A percentile compares a stretch with the other conserved stretches of the same genome.
Conservation (phyloP, 73 alveolate genomes). For the Breviolum minutum region DNA sequence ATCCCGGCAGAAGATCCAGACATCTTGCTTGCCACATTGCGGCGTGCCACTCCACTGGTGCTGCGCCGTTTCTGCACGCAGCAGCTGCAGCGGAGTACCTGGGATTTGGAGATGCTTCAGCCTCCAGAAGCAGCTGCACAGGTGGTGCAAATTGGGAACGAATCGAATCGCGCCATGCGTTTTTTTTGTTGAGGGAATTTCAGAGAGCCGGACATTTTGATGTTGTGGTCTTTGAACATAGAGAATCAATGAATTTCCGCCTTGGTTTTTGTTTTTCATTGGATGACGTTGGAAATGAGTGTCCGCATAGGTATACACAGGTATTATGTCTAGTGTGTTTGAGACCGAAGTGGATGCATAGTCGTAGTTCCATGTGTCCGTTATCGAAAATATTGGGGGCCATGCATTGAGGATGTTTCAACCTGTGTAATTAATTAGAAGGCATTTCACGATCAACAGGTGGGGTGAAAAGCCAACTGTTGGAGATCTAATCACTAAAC, state of each 20-base stretch:
- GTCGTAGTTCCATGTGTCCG: too few species aligned
- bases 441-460: too few species aligned
- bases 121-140: neutral
- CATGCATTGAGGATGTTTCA: too few species aligned
- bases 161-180: neutral
- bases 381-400: too few species aligned
- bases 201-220: neutral
- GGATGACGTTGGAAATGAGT: too few species aligned
- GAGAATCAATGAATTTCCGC: neutral
- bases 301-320: too few species aligned
- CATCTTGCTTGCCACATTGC: neutral
- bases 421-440: too few species aligned
- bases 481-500: too few species aligned
- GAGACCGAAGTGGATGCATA: too few species aligned
- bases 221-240: too few species aligned
- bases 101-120: neutral
- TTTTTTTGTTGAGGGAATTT: neutral
- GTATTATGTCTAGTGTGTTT: too few species aligned
- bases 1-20: conserved; percentile 36
- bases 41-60: conserved; percentile 29
- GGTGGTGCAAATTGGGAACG: neutral
- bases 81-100: neutral
- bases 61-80: conserved; percentile 1
- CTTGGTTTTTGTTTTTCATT: neutral
- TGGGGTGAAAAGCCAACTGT: too few species aligned